Evolutionary conservation across 371 early-diverging fungal species (phyloP), one percentile per base, ranked within the genome.

Genomic region (Actinomucor elegans): DNA sequence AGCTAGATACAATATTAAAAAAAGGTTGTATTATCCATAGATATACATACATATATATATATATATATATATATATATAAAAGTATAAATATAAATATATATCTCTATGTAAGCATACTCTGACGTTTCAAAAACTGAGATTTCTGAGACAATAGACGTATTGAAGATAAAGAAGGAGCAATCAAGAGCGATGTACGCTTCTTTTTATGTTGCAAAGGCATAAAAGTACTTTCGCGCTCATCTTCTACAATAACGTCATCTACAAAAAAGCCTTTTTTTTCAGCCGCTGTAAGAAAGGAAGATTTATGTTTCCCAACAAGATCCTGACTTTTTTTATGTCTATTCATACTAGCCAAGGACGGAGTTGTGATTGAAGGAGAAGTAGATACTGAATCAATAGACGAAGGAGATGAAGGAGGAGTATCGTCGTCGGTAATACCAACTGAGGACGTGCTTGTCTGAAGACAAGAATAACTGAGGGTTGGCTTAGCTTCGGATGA

Each of bases 101-200:
- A 38, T 18, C 7, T 21, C n/a, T 15, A 35, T 4, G 14, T 17
- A 37, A 55, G 20, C 47, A 57, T 48, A 31, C 52, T 57, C 21
- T 57, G 53, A 20, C 63, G 57, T 28, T 57, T 53, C n/a, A 53
- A 40, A 8, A 63, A 53, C n/a, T 53, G 43, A n/a, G 57, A 41
- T 54, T 63, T 63, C 46, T 58, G 64, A 21, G 58, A 44, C 11
- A 49, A 40, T 15, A 54, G 34, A 3, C 58, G 54, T 33, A 63
- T 28, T 11, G 58, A 31, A 8, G 64, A 63, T 28, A 58, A 43
- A 26, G 54, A 58, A 12, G 64, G 45, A 23, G 58, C 28, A 17
- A 54, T 37, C 14, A 50, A 41, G 8, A 63, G 32, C 1, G 64
- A 53, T n/a, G 40, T 15, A 5, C 55, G 53, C 5, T 58, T 57